phyloP scores from a whole-genome alignment of 257 asterid species.

The Buddleja alternifolia region DNA sequence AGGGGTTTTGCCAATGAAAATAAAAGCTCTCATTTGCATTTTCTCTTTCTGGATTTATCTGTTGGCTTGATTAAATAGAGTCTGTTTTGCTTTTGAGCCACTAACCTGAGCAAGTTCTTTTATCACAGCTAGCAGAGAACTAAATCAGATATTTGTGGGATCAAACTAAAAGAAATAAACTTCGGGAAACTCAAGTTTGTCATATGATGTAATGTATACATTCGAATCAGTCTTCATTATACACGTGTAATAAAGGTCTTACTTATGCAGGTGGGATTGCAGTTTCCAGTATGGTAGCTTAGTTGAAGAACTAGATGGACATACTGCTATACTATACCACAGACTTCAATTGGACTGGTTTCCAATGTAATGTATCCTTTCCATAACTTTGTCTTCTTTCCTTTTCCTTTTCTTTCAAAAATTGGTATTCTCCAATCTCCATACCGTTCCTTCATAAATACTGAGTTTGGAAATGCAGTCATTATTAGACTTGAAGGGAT shows the following conservation, averaged over 20 bases:
- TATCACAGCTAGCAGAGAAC: background rate
- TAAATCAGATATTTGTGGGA: background rate
- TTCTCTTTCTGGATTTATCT: background rate
- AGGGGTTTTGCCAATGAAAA: background rate
- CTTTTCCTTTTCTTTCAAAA: no score
- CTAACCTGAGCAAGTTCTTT: background rate
- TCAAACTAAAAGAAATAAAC: slow-evolving; percentile 1
- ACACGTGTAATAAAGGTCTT: slow-evolving; percentile 23
- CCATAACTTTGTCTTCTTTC: slow-evolving; percentile 19
- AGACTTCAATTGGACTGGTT: slow-evolving; percentile 97
- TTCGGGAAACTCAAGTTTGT: background rate
- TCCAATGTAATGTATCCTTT: slow-evolving; percentile 59
- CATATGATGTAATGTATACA: background rate
- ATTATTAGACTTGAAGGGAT: slow-evolving; percentile 18
- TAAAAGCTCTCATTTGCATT: background rate
- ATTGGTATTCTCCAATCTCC: background rate
- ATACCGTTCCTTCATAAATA: slow-evolving; percentile 21
- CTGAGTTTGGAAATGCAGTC: slow-evolving; percentile 8
- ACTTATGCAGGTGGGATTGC: slow-evolving; percentile 83
- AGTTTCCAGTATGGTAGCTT: slow-evolving; percentile 86
- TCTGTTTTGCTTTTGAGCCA: background rate
- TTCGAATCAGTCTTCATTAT: slow-evolving; percentile 1
- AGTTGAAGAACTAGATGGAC: slow-evolving; percentile 99
- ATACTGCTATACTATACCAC: slow-evolving; percentile 96
- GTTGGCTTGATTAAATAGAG: background rate